These are phyloP conservation scores for Piromyces finnis DNA, from an alignment of 192 early-diverging fungal species.

Conservation along the genomic window DNA sequence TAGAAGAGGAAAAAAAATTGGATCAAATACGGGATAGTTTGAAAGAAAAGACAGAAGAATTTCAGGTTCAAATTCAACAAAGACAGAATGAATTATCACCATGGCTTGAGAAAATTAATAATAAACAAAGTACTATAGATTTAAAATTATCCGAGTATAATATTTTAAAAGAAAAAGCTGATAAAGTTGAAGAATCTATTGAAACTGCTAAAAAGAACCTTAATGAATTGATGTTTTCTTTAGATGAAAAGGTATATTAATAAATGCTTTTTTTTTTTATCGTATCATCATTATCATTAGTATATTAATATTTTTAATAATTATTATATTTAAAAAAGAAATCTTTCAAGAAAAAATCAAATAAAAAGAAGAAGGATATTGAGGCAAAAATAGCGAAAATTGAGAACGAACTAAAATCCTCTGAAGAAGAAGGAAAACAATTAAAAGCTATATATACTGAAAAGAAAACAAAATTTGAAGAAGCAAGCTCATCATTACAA, in stretches of 20 bases:
- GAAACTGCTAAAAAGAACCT: conserved; percentile 38
- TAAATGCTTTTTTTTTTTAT: too few relatives aligned
- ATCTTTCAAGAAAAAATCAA: not conserved
- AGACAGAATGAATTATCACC: conserved; percentile 72
- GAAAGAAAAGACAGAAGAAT: conserved; percentile 63
- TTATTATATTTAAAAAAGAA: not conserved
- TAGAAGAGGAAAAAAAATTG: not conserved
- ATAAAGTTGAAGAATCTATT: conserved; percentile 24
- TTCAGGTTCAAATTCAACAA: conserved; percentile 61
- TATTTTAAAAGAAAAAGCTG: conserved; percentile 48
- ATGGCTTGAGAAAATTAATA: conserved; percentile 68
- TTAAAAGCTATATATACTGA: conserved; percentile 12
- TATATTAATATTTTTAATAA: not conserved
- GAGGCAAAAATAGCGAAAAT: not conserved
- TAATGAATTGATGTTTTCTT: conserved; percentile 8
- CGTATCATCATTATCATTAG: too few relatives aligned
- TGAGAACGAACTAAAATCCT: conserved; percentile 3
- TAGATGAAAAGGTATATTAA: conserved; percentile 14
- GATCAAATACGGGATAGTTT: not conserved
- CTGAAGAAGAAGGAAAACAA: conserved; percentile 13
- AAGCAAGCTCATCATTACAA: conserved; percentile 40
- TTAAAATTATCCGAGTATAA: conserved; percentile 61
- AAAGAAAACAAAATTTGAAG: conserved; percentile 48
- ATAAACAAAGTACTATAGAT: conserved; percentile 51
- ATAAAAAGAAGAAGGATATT: conserved; percentile 2